These are phyloP conservation scores for Xylaria multiplex DNA, from an alignment of 2,329 filamentous ascomycete species.

Conservation along the genomic window DNA sequence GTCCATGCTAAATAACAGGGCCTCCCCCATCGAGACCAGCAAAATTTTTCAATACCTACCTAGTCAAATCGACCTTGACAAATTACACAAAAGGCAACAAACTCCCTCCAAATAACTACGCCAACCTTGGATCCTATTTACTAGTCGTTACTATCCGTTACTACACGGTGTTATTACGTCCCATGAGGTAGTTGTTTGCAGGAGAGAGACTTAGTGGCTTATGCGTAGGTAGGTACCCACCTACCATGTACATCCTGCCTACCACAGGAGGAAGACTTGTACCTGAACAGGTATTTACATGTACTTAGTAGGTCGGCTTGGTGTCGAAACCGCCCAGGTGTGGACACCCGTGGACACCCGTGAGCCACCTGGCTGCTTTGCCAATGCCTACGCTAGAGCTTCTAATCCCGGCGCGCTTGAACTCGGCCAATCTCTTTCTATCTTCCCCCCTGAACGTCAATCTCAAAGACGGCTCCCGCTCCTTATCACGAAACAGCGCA, in stretches of 20 bases:
- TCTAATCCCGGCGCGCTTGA: constrained; percentile 30
- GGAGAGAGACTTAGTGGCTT: neutral
- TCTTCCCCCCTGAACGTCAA: constrained; percentile 35
- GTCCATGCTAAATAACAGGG: constrained; percentile 9
- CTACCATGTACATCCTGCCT: neutral
- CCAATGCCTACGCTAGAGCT: constrained; percentile 30
- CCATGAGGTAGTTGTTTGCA: constrained; percentile 5
- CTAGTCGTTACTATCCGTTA: neutral
- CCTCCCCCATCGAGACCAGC: constrained; percentile 8
- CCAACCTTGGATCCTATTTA: neutral
- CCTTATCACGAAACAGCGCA: constrained; percentile 19
- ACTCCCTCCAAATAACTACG: neutral
- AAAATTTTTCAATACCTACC: neutral
- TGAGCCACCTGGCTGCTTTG: constrained; percentile 27
- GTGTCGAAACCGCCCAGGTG: neutral
- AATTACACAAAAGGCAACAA: constrained; percentile 14
- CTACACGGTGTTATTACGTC: neutral
- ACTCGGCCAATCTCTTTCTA: constrained; percentile 36
- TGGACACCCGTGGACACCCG: constrained; percentile 20
- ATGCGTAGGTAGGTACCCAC: neutral
- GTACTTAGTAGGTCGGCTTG: no score
- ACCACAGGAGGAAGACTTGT: no score
- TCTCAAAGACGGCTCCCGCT: constrained; percentile 18
- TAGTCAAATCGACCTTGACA: constrained; percentile 2
- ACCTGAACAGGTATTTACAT: no score